These are phyloP conservation scores for Xylaria sp. DNA, from an alignment of 2,329 filamentous ascomycete genomes.

Conservation along the genomic window DNA sequence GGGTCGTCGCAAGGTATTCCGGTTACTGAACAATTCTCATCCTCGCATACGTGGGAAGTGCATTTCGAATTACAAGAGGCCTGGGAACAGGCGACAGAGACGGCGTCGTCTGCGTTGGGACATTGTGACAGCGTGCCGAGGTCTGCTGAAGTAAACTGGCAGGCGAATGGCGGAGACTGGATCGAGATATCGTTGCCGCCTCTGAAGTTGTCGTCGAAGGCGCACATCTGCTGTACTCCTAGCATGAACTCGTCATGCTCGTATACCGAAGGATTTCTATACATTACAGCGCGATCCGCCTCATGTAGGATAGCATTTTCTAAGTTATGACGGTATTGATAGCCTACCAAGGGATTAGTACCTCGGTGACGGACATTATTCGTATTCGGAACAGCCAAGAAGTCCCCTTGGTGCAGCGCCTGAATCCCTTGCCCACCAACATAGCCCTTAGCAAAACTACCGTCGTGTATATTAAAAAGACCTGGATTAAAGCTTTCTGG, in stretches of 20 bases:
- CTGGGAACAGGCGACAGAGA: conserved; percentile 42
- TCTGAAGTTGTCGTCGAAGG: conserved; percentile 18
- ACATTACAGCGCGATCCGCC: conserved; percentile 2
- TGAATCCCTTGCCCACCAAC: conserved; percentile 26
- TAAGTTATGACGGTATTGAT: conserved; percentile 31
- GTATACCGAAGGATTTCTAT: conserved; percentile 3
- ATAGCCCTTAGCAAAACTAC: conserved; percentile 39
- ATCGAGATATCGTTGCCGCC: conserved; percentile 17
- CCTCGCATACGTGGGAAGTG: conserved; percentile 46
- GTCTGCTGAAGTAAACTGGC: conserved; percentile 39
- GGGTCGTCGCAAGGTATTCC: conserved; percentile 47
- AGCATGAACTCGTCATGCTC: conserved; percentile 1
- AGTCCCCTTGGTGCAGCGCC: conserved; percentile 30
- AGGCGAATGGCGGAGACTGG: conserved; percentile 20
- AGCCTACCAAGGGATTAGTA: conserved; percentile 1
- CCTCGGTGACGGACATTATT: conserved; percentile 11
- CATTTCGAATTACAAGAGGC: conserved; percentile 40
- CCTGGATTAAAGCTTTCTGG: conserved; percentile 34
- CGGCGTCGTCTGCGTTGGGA: conserved; percentile 39
- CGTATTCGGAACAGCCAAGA: conserved; percentile 17
- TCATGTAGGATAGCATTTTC: conserved; percentile 18
- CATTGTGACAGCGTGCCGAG: conserved; percentile 31
- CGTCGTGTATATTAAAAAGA: conserved; percentile 41
- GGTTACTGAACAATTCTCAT: conserved; percentile 45
- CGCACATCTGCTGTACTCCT: conserved; percentile 1